Conservation (phyloP, 768 basidiomycete species). For the Cubamyces sp. region DNA sequence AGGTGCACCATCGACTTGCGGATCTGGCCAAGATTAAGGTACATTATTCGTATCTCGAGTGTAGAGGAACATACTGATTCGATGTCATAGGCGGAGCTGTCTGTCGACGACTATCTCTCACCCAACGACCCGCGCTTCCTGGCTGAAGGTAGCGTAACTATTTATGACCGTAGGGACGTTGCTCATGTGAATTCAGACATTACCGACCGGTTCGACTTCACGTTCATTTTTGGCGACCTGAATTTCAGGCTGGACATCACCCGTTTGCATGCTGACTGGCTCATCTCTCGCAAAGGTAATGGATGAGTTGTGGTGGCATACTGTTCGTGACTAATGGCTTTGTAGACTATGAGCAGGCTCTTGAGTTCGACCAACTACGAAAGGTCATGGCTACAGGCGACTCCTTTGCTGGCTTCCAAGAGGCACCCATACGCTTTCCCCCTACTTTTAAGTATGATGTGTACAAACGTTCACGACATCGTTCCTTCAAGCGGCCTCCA, state of each 20-base stretch:
- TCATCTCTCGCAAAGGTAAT: constrained; percentile 79
- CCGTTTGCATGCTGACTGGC: constrained; percentile 92
- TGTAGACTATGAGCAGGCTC: constrained; percentile 82
- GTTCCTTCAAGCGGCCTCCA: constrained; percentile 18
- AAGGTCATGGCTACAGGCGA: constrained; percentile 71
- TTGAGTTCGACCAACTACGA: constrained; percentile 88
- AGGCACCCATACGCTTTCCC: constrained; percentile 81
- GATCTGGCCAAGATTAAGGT: constrained; percentile 92
- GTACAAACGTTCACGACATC: constrained; percentile 44
- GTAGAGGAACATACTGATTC: background rate
- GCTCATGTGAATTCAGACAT: constrained; percentile 52
- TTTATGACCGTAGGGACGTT: constrained; percentile 6
- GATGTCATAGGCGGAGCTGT: constrained; percentile 61
- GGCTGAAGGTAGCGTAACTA: constrained; percentile 34
- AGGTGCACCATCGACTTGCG: constrained; percentile 75
- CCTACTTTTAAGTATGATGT: constrained; percentile 97
- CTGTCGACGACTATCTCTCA: constrained; percentile 76
- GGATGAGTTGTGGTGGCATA: no score
- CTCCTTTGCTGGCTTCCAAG: constrained; percentile 78
- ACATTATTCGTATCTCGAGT: background rate
- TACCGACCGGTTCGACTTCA: constrained; percentile 87
- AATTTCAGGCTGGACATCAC: constrained; percentile 92
- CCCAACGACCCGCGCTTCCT: constrained; percentile 63
- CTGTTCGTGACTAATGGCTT: background rate
- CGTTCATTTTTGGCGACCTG: constrained; percentile 88